These are phyloP conservation scores for Eimeria falciformis DNA, from an alignment of 169 alveolate species.

Conservation along the genomic window DNA sequence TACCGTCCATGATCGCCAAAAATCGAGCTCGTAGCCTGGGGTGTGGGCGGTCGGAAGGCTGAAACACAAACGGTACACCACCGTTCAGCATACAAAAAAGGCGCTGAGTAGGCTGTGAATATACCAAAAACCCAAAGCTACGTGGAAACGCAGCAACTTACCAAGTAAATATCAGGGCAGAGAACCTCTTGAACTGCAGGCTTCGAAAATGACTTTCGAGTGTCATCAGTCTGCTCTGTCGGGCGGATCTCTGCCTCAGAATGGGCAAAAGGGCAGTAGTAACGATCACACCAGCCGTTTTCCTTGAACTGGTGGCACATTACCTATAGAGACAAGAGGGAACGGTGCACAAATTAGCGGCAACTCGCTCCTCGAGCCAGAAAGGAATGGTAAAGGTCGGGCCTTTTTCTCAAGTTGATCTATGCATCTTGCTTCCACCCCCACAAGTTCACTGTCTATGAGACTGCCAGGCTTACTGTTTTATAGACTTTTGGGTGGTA, in stretches of 20 bases:
- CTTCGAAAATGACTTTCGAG: background rate
- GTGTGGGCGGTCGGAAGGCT: slow-evolving; percentile 72
- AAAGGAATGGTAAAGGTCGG: background rate
- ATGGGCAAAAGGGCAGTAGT: slow-evolving; percentile 70
- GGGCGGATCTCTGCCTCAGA: slow-evolving; percentile 36
- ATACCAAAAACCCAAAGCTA: too few relatives aligned
- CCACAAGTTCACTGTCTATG: background rate
- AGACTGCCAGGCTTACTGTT: slow-evolving; percentile 24
- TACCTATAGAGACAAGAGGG: background rate
- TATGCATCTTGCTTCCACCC: background rate
- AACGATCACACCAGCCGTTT: slow-evolving; percentile 68
- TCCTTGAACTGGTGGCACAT: slow-evolving; percentile 61
- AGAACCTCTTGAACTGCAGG: slow-evolving; percentile 57
- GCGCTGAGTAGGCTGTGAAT: too few relatives aligned
- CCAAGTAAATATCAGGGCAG: slow-evolving; percentile 69
- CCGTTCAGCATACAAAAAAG: too few relatives aligned
- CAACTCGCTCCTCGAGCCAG: background rate
- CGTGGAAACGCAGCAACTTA: background rate
- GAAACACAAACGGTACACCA: background rate
- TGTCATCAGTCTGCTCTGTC: background rate
- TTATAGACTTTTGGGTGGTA: slow-evolving; percentile 67
- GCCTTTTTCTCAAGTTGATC: background rate
- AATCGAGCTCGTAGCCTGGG: slow-evolving; percentile 69
- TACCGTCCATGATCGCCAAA: slow-evolving; percentile 60
- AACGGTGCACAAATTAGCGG: background rate